phyloP scores from a whole-genome alignment of 1,284 basidiomycete genomes.

The Marasmius fiardii region DNA sequence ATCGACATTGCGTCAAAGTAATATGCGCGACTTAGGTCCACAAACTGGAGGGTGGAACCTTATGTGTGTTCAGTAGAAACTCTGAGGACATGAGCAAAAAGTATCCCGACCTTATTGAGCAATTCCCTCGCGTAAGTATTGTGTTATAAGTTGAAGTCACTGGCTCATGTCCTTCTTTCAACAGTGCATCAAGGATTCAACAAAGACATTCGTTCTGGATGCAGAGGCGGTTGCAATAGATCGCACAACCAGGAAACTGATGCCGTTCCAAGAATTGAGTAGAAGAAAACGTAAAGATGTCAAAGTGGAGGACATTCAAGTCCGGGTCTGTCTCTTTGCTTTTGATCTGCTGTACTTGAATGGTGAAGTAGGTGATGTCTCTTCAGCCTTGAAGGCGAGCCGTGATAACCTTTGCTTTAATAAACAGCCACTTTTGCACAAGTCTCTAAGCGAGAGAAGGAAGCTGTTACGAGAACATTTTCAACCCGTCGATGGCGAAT shows the following conservation, averaged over 20 bases:
- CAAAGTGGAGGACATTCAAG: slow-evolving; percentile 93
- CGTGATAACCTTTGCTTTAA: slow-evolving; percentile 1
- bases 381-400: not conserved
- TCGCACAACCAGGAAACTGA: slow-evolving; percentile 74
- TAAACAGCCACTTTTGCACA: slow-evolving; percentile 61
- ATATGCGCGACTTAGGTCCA: slow-evolving; percentile 56
- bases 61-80: slow-evolving; percentile 93
- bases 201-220: slow-evolving; percentile 90
- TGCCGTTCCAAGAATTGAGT: slow-evolving; percentile 98
- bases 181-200: slow-evolving; percentile 81
- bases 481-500: slow-evolving; percentile 82
- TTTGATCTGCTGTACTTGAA: slow-evolving; percentile 97
- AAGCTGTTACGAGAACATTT: slow-evolving; percentile 80
- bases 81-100: slow-evolving; percentile 99
- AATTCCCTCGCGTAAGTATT: slow-evolving; percentile 75
- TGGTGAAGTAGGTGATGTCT: slow-evolving; percentile 65
- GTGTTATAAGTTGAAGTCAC: not conserved
- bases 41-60: slow-evolving; percentile 72
- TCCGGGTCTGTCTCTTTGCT: slow-evolving; percentile 92
- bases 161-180: slow-evolving; percentile 12
- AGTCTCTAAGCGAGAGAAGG: slow-evolving; percentile 72
- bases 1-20: not conserved
- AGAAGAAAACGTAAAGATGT: slow-evolving; percentile 97
- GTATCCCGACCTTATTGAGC: slow-evolving; percentile 95
- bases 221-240: slow-evolving; percentile 97